Base-by-base conservation (phyloP, 352 stramenopile genomes). In the Detonula confervacea region DNA sequence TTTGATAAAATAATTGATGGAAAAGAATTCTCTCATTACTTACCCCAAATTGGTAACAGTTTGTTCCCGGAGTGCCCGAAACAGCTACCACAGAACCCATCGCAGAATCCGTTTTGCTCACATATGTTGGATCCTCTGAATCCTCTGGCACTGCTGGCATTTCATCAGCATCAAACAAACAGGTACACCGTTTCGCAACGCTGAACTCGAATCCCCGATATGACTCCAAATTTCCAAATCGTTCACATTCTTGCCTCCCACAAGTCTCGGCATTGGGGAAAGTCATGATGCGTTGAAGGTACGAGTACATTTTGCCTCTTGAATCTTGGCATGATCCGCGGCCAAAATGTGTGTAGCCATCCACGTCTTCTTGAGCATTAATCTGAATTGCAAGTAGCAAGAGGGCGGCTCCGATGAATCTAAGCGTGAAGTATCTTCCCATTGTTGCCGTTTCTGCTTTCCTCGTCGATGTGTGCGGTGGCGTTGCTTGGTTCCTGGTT, bases 121-220 rank as follows among this genome's bases (percentile, higher is more conserved):
- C 64, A 59, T 81, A 81, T 29, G 63, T 25, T 5, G 73, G 73
- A 22, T 51, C 3, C 22, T 20, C 20, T 12, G 20, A n/a, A 30
- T 66, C 30, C 46, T 57, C 52, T 12, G 51, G 55, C 25, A 75
- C 56, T 1, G 33, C 27, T 42, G 73, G 73, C 42, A 68, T 25
- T 47, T 71, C 56, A 20, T 81, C 73, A 20, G 12, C 20, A 71
- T 81, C 73, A 61, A 81, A 81, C 35, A 81, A 33, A 63, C 73
- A 81, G 3, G 73, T 75, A 46, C 73, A 81, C 42, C 64, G 44
- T 27, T 81, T 70, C 5, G 63, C 47, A n/a, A 74, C 64, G 51
- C 73, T 81, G 24, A 61, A 81, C 63, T 81, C 73, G 55, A 81
- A 81, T 44, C 73, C 73, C 20, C 73, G 56, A 46, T 81, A 81